phyloP scores from a whole-genome alignment of 768 basidiomycete genomes.

The Termitomyces bulborhizus region DNA sequence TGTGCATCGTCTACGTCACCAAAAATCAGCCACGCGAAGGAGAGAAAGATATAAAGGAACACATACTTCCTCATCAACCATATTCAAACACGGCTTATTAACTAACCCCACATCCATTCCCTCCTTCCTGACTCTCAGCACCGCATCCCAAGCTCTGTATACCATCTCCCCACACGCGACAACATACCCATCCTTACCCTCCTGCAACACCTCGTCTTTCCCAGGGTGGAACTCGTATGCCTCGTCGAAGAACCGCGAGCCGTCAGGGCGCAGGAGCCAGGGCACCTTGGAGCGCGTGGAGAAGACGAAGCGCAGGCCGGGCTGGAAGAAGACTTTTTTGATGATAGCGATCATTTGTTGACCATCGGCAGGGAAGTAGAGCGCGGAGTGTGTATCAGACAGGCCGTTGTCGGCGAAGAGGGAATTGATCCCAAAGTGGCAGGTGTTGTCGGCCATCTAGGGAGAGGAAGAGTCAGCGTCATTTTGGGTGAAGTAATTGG shows the following conservation, averaged over 20 bases:
- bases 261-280: slow-evolving; percentile 74
- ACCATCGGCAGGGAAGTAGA: slow-evolving; percentile 88
- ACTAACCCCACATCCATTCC: slow-evolving; percentile 80
- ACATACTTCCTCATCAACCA: slow-evolving; percentile 74
- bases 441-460: slow-evolving; percentile 40
- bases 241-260: slow-evolving; percentile 30
- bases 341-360: slow-evolving; percentile 77
- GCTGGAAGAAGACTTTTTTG: slow-evolving; percentile 75
- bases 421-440: slow-evolving; percentile 65
- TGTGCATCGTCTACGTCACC: slow-evolving; percentile 43
- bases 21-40: background rate
- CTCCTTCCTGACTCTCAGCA: slow-evolving; percentile 61
- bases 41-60: background rate
- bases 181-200: slow-evolving; percentile 77
- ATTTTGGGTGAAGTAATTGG: too few relatives aligned
- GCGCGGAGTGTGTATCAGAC: slow-evolving; percentile 66
- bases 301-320: slow-evolving; percentile 80
- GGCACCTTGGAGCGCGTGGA: slow-evolving; percentile 89
- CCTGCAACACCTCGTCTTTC: slow-evolving; percentile 76
- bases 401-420: slow-evolving; percentile 89
- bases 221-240: slow-evolving; percentile 78
- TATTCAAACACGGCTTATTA: slow-evolving; percentile 80
- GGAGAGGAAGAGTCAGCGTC: too few relatives aligned
- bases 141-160: slow-evolving; percentile 80
- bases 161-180: slow-evolving; percentile 86